A percentile compares a stretch with the other conserved stretches of the same genome.
Conservation (phyloP, 305 asterid species). For the Solanum hybrid region DNA sequence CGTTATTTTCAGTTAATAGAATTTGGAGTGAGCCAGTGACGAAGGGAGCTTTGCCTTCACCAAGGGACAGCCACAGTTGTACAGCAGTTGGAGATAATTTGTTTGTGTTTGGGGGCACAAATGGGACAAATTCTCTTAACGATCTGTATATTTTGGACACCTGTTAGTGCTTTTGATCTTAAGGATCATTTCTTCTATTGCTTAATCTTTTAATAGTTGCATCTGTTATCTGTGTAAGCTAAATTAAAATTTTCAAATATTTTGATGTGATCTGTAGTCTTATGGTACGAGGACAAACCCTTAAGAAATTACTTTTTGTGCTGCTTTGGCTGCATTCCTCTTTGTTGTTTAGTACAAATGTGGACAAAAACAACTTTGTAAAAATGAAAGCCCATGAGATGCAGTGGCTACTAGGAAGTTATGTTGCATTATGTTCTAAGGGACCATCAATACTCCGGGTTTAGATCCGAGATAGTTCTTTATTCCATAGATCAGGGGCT, state of each 20-base stretch:
- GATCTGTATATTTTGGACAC: slow-evolving; percentile 81
- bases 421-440: background rate
- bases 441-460: background rate
- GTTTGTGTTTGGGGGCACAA: slow-evolving; percentile 90
- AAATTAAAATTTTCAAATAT: background rate
- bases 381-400: background rate
- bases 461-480: background rate
- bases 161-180: slow-evolving; percentile 33
- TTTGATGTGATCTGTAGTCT: background rate
- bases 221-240: background rate
- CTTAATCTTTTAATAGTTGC: slow-evolving; percentile 1
- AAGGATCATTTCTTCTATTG: background rate
- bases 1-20: slow-evolving; percentile 41
- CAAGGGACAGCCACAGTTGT: slow-evolving; percentile 97
- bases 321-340: background rate
- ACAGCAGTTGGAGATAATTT: slow-evolving; percentile 80
- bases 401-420: background rate
- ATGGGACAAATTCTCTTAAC: slow-evolving; percentile 73
- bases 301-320: background rate
- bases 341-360: background rate
- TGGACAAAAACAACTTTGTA: background rate
- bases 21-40: slow-evolving; percentile 63
- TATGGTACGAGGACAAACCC: background rate
- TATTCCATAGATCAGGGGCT: background rate
- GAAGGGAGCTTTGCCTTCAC: slow-evolving; percentile 62